Conservation (phyloP, 2,329 filamentous ascomycete genomes). For the Aspergillus terreus region DNA sequence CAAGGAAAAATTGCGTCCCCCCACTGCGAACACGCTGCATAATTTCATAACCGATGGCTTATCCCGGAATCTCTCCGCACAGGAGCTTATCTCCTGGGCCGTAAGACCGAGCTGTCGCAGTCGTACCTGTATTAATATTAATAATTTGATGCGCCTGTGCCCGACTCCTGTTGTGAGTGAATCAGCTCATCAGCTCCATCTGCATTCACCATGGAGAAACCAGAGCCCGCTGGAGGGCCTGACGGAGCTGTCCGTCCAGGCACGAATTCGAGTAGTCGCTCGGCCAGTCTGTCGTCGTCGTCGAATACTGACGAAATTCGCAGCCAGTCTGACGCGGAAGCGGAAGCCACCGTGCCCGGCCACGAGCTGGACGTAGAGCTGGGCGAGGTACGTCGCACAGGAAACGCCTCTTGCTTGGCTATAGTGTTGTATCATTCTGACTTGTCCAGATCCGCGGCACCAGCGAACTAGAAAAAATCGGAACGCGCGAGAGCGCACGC, state of each 20-base stretch:
- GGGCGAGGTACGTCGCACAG: background rate
- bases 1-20: background rate
- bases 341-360: background rate
- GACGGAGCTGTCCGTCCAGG: background rate
- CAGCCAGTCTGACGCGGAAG: background rate
- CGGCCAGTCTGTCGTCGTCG: background rate
- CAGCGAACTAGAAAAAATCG: background rate
- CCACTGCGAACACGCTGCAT: background rate
- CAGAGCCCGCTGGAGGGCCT: background rate
- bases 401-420: background rate
- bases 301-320: background rate
- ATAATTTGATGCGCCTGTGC: background rate
- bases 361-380: background rate
- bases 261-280: background rate
- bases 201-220: background rate
- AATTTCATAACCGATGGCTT: background rate
- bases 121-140: too few relatives aligned
- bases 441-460: background rate
- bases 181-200: background rate
- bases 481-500: constrained; percentile 2
- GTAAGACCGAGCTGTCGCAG: background rate
- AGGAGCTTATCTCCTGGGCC: background rate
- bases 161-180: background rate
- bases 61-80: background rate
- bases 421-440: background rate